Base-by-base conservation (phyloP, 1,284 basidiomycete species). In the Puccinia novopanici region DNA sequence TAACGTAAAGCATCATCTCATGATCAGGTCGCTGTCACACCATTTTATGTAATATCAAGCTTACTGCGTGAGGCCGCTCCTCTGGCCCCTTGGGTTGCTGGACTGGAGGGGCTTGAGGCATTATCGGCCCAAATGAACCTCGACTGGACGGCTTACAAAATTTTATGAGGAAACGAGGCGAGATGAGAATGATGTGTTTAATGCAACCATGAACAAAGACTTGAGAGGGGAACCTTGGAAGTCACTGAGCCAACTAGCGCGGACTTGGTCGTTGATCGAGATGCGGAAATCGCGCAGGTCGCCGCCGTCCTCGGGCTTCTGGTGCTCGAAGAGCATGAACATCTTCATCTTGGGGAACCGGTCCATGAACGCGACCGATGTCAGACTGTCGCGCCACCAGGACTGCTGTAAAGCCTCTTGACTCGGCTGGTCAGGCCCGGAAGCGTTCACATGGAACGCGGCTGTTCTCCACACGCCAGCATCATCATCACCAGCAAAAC, bases 261-360 rank as follows among this genome's bases (percentile, higher is more conserved):
- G n/a, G 3, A 71, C 68, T 34, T n/a, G 68, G 0, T 52, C 68
- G 27, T 71, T 13, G 15, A 15, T 22, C 24, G 68, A 34, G 34
- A 71, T 52, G 17, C 72, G 72, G 68, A 71, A 78, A 37, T 78
- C 76, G 8, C 76, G 30, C 40, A 78, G 2, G 42, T 78, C 76
- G 15, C 67, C 76, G 15, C 76, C 76, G 45, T 81, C 74, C 70
- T 82, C 82, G 2, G 75, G 12, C 40, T 82, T 82, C 27, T 54
- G 50, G 40, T 75, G 63, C 42, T 82, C 82, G 63, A 82, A 82
- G 1, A 72, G 78, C 77, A 82, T 80, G 19, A 70, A 61, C 74
- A 82, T 78, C 50, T 81, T 82, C 15, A 82, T 30, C 40, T 63
- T 50, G 15, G 82, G 82, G 50, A 75, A 82, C 30, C 9, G n/a